A percentile compares a stretch with the other conserved stretches of the same genome.
phyloP scores from a whole-genome alignment of 352 stramenopile genomes.

The Phytophthora colocasiae region DNA sequence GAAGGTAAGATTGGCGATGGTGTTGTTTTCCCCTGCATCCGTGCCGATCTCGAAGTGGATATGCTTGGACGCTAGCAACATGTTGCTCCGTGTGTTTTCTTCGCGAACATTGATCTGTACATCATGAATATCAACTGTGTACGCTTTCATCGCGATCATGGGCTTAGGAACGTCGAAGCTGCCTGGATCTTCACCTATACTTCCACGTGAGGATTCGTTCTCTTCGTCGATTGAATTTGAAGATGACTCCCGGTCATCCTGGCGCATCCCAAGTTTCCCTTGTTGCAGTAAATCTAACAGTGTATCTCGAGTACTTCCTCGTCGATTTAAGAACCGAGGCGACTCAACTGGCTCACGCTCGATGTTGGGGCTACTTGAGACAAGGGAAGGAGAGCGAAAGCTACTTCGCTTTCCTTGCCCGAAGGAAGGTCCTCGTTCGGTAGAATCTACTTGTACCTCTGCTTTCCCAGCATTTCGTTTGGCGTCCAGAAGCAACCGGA shows the following conservation, averaged over 20 bases:
- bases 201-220: conserved; percentile 16
- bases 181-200: conserved; percentile 19
- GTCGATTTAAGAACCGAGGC: conserved; percentile 21
- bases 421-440: conserved; percentile 1
- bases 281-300: conserved; percentile 78
- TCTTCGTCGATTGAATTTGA: conserved; percentile 22
- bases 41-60: conserved; percentile 80
- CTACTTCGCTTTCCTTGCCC: conserved; percentile 26
- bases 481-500: conserved; percentile 55
- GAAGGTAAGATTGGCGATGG: conserved; percentile 68
- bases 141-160: conserved; percentile 67
- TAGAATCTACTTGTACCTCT: conserved; percentile 6
- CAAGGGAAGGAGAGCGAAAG: conserved; percentile 28
- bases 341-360: conserved; percentile 3
- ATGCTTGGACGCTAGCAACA: conserved; percentile 75
- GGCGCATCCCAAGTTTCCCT: conserved; percentile 63
- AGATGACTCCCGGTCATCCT: conserved; percentile 31
- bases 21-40: conserved; percentile 51
- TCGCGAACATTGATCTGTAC: conserved; percentile 84
- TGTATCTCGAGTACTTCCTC: conserved; percentile 64
- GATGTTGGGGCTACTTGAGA: conserved; percentile 1
- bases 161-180: conserved; percentile 28
- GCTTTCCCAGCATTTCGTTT: conserved; percentile 21
- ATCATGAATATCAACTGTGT: conserved; percentile 81
- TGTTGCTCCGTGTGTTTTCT: conserved; percentile 67